phyloP scores from a whole-genome alignment of 345 rosid genomes.

The Pelargonium nanum region DNA sequence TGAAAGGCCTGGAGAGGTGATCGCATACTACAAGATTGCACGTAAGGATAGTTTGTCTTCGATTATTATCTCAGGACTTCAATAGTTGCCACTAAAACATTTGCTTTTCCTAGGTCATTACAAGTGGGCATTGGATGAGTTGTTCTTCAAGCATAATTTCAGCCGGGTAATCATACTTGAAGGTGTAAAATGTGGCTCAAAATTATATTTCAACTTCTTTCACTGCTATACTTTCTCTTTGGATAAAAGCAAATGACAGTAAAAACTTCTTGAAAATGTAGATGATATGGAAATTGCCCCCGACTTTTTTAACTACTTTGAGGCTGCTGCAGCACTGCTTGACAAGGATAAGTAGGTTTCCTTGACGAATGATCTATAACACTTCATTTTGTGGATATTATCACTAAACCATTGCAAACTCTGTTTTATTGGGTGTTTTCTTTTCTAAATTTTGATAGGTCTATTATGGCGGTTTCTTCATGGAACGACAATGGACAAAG shows the following conservation, averaged over 20 bases:
- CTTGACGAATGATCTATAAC: conserved; percentile 7
- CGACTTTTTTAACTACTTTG: conserved; percentile 93
- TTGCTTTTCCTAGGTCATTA: conserved; percentile 55
- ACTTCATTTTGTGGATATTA: conserved; percentile 1
- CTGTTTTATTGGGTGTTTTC: conserved; percentile 5
- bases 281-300: conserved; percentile 99
- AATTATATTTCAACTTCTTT: neutral
- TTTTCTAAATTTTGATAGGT: conserved; percentile 36
- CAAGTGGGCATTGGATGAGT: conserved; percentile 88
- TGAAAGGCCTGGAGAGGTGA: conserved; percentile 87
- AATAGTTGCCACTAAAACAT: conserved; percentile 10
- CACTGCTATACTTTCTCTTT: neutral
- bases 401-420: neutral
- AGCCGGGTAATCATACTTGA: conserved; percentile 78
- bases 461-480: conserved; percentile 97
- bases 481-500: conserved; percentile 99
- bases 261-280: conserved; percentile 30
- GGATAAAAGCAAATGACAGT: neutral
- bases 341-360: conserved; percentile 77
- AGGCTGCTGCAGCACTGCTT: conserved; percentile 81
- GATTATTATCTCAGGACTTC: conserved; percentile 9
- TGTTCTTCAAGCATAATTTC: conserved; percentile 80
- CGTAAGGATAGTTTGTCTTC: conserved; percentile 41
- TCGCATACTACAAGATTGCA: conserved; percentile 90
- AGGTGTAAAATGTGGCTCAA: conserved; percentile 43